These are phyloP conservation scores for Blastomyces percursus DNA, from an alignment of 2,329 filamentous ascomycete genomes.

Conservation along the genomic window DNA sequence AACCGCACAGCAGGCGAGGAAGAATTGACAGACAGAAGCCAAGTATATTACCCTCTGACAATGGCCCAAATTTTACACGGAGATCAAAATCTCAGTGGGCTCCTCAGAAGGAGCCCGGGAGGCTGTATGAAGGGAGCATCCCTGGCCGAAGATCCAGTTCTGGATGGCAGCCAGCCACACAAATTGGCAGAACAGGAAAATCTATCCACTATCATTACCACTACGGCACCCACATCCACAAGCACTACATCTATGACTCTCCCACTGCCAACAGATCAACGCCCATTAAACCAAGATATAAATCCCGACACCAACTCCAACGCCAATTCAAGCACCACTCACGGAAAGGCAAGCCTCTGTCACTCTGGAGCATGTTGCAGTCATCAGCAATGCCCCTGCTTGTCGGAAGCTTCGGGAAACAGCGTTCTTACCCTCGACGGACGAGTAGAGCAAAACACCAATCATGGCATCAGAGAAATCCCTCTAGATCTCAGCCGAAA, in stretches of 20 bases:
- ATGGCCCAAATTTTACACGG: background rate
- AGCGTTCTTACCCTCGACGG: background rate
- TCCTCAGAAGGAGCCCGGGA: background rate
- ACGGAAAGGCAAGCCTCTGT: background rate
- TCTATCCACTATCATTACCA: conserved; percentile 33
- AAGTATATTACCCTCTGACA: background rate
- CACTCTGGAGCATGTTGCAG: background rate
- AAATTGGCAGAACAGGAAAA: conserved; percentile 9
- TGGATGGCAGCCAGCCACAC: background rate
- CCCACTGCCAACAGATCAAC: background rate
- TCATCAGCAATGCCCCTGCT: background rate
- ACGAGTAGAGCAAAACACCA: background rate
- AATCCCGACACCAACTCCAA: background rate
- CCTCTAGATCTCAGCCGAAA: conserved; percentile 13
- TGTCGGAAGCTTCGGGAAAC: background rate
- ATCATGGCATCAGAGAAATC: background rate
- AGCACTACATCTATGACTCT: conserved; percentile 1
- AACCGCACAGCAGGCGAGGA: background rate
- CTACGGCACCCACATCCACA: conserved; percentile 25
- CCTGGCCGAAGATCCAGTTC: background rate
- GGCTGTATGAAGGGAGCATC: background rate
- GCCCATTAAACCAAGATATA: background rate
- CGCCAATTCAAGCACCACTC: background rate
- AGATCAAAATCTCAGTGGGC: background rate
- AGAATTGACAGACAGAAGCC: background rate